Evolutionary conservation across 345 rosid species (phyloP).

Genomic region (Punica granatum): DNA sequence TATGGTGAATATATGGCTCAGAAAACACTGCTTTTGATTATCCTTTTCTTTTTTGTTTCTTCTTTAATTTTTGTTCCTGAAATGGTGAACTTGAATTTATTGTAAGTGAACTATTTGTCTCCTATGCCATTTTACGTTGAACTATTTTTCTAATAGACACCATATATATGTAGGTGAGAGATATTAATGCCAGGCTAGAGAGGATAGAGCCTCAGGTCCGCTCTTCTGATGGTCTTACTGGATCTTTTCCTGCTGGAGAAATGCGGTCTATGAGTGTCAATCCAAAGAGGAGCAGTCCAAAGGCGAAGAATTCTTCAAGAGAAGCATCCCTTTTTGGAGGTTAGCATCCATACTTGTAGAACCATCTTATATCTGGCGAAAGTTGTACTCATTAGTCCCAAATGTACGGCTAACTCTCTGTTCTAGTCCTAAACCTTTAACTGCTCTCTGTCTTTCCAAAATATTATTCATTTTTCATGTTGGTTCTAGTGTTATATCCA

Average conservation of each 20-base stretch:
- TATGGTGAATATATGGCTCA: conserved; percentile 49
- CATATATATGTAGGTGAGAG: conserved; percentile 62
- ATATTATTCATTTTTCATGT: too few relatives aligned
- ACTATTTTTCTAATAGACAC: conserved; percentile 2
- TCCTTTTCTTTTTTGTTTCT: too few relatives aligned
- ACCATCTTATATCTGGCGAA: neutral
- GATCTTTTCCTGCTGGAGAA: conserved; percentile 48
- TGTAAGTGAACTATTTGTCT: neutral
- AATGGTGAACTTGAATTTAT: neutral
- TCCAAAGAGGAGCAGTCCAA: conserved; percentile 85
- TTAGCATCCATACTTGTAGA: conserved; percentile 15
- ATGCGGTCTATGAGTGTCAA: conserved; percentile 49
- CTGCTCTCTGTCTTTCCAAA: too few relatives aligned
- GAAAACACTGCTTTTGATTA: conserved; percentile 2
- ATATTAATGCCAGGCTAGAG: conserved; percentile 93
- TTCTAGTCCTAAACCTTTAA: too few relatives aligned
- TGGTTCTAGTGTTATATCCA: too few relatives aligned
- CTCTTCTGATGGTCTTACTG: conserved; percentile 48
- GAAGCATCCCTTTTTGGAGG: conserved; percentile 93
- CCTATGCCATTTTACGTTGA: neutral
- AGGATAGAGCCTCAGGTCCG: conserved; percentile 74
- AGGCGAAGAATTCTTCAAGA: conserved; percentile 65
- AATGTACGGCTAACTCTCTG: neutral
- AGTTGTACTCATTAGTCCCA: neutral
- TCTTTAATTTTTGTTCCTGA: too few relatives aligned